Base-by-base conservation (phyloP, 2,329 filamentous ascomycete genomes). In the Nigrospora oryzae region DNA sequence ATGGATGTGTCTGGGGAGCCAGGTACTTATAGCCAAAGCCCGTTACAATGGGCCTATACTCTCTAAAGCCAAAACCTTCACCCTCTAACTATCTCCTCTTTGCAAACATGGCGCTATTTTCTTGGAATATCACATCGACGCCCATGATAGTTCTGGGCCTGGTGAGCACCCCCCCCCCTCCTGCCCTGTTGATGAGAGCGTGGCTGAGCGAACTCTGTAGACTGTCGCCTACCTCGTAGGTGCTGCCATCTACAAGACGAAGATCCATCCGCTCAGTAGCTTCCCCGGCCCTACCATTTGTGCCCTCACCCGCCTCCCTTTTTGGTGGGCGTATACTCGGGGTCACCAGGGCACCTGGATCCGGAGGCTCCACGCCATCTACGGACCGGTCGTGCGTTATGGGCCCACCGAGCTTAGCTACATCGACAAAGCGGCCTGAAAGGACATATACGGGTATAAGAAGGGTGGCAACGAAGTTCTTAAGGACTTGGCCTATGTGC, bases 391-490 rank as follows among this genome's bases (percentile, higher is more conserved):
- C 30, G 42, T 44, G 36, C 30, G 42, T 13, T 17, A 39, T 10
- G 42, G 42, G 12, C 42, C 42, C 28, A 15, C 19, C 12, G 42
- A 44, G 36, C 10, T 44, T 14, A 39, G 36, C 23, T 44, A 39
- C 36, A 44, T 44, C 36, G 42, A 44, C 31, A 33, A 16, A 28
- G 36, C 42, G 23, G 36, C 42, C 23, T 44, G 42, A 36, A 44
- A 44, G 11, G 36, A 44, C 28, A 44, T 44, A n/a, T 44, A 44
- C 42, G 39, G 42, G 35, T n/a, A 2, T 14, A 14, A 44, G 7
- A 40, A 30, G 4, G n/a, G 3, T 6, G 5, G 10, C 19, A 52
- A n/a, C 15, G 34, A 32, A 51, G 49, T 11, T 41, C 47, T 53
- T 30, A 33, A 42, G 3, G 13, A 12, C 17, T 7, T 5, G 7